Conservation (phyloP, 2,329 filamentous ascomycete species). For the Penicillium psychrosexuale region DNA sequence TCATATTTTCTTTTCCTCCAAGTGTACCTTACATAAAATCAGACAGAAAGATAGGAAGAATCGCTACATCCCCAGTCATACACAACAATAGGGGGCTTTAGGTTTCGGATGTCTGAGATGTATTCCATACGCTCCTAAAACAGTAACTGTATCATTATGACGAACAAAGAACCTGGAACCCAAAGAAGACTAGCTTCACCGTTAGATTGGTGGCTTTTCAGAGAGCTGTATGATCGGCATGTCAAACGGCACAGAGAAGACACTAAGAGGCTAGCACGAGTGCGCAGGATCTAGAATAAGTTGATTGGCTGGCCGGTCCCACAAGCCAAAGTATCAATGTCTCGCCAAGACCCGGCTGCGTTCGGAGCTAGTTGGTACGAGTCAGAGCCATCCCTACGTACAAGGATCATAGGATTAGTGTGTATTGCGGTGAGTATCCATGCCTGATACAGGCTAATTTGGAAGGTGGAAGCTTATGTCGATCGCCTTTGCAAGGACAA, state of each 20-base stretch:
- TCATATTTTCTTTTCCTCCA: neutral
- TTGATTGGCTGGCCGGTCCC: neutral
- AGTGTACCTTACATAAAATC: no score
- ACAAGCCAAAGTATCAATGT: neutral
- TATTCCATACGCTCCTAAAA: neutral
- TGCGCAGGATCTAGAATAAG: neutral
- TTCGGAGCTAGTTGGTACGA: conserved; percentile 7
- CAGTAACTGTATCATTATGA: neutral
- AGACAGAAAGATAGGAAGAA: neutral
- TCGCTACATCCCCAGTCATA: neutral
- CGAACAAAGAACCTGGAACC: neutral
- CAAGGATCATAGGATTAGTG: neutral
- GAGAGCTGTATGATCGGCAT: conserved; percentile 13
- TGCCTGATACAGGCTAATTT: neutral
- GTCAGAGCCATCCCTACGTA: neutral
- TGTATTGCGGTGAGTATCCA: neutral
- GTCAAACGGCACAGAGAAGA: conserved; percentile 1
- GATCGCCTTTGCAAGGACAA: conserved; percentile 6
- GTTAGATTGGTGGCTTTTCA: conserved; percentile 12
- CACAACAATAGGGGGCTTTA: neutral
- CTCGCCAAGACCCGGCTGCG: neutral
- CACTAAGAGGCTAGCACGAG: conserved; percentile 4
- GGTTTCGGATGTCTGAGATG: neutral
- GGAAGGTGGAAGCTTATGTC: conserved; percentile 2
- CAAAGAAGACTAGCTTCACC: neutral